Evolutionary conservation across 2,329 filamentous ascomycete species (phyloP), one percentile per base, ranked within the genome.

Genomic region (Colletotrichum tanaceti): DNA sequence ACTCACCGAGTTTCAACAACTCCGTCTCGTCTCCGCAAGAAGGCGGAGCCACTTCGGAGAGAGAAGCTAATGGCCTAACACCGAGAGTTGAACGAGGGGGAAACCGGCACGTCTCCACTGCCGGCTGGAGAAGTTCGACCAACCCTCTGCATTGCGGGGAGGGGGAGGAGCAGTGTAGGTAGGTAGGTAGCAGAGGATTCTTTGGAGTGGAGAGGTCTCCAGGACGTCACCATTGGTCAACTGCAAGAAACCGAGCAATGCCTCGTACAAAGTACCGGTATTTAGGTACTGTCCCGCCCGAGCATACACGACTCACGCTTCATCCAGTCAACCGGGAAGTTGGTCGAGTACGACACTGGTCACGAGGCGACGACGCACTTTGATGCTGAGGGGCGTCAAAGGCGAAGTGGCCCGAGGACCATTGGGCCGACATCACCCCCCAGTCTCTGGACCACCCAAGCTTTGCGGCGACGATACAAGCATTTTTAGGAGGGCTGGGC

Each of bases 401-500:
- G n/a, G 18, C 5, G 41, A n/a, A 16, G 47, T 11, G 47, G 24
- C 24, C 6, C 18, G 18, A 53, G 52, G 38, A 14, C 39, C 54
- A 44, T 43, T 22, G 53, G 35, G 44, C 44, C 24, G 53, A 52
- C 35, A 28, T 14, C 46, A 38, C 32, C 20, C 5, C 41, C 52
- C 52, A n/a, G n/a, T n/a, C n/a, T n/a, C 44, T n/a, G 16, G 55
- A 60, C 24, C 3, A 46, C 24, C 18, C 58, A 65, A 65, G 49
- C 63, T 62, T 65, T 62, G 63, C 58, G 49, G 58, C 49, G 32
- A 43, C 49, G 22, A 65, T 14, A 68, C 43, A 68, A 68, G 65
- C 65, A 32, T 65, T 68, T 68, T 41, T 41, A 14, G n/a, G 22
- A 32, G 20, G 65, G 60, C 65, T 65, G 47, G 65, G 65, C 65